Conservation (phyloP, 2,329 filamentous ascomycete species). For the Sporothrix protearum region DNA sequence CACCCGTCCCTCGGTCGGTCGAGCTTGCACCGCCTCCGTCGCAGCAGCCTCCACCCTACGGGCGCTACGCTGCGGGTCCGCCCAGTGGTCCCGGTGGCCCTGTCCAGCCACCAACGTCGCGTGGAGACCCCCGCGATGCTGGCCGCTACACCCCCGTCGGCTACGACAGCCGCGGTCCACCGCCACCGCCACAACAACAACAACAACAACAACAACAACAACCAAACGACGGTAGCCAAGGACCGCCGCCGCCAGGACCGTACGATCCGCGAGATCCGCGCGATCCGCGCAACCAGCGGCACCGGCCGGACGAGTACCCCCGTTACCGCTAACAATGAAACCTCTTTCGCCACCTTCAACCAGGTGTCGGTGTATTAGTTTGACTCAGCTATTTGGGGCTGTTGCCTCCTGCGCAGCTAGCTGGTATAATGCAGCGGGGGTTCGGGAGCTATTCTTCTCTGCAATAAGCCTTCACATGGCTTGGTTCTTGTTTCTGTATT, state of each 20-base stretch:
- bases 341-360: not conserved
- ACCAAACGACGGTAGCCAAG: conserved; percentile 6
- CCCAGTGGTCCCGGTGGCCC: not conserved
- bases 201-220: no score
- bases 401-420: no score
- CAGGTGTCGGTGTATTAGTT: no score
- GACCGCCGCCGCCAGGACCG: not conserved
- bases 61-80: conserved; percentile 15
- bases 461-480: no score
- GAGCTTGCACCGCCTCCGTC: conserved; percentile 20
- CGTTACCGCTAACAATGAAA: conserved; percentile 26
- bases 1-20: conserved; percentile 28
- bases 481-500: no score
- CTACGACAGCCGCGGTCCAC: conserved; percentile 32
- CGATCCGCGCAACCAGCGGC: conserved; percentile 26
- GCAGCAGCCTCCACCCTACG: conserved; percentile 19
- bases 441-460: no score
- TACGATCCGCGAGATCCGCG: conserved; percentile 24
- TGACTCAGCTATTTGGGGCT: no score
- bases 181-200: conserved; percentile 28
- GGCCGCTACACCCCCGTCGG: conserved; percentile 34
- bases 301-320: conserved; percentile 30
- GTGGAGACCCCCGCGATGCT: conserved; percentile 25
- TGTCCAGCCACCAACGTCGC: conserved; percentile 25
- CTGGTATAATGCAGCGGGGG: no score